Conservation (phyloP, 2,329 filamentous ascomycete genomes). For the Lasiodiplodia sp. region DNA sequence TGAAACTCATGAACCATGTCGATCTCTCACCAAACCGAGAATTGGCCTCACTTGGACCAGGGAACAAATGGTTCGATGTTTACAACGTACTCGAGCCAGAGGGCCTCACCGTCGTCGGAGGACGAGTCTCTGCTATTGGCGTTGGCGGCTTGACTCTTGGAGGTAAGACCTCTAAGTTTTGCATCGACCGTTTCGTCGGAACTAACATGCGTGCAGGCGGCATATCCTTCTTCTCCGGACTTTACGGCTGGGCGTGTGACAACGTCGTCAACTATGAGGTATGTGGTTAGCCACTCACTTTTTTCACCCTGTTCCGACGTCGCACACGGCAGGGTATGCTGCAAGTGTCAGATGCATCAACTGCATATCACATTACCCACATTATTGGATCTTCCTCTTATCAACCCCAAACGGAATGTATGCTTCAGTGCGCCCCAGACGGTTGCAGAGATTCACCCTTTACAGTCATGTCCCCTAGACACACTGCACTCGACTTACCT, state of each 20-base stretch:
- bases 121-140: slow-evolving; percentile 41
- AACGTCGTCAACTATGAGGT: slow-evolving; percentile 47
- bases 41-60: slow-evolving; percentile 39
- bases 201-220: slow-evolving; percentile 39
- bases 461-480: neutral
- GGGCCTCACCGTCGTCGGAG: slow-evolving; percentile 39
- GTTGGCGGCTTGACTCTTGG: slow-evolving; percentile 45
- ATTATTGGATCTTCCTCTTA: neutral
- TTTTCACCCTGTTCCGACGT: slow-evolving; percentile 27
- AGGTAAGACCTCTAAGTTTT: slow-evolving; percentile 40
- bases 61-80: slow-evolving; percentile 43
- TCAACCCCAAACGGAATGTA: neutral
- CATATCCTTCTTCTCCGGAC: slow-evolving; percentile 42
- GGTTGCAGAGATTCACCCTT: neutral
- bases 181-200: neutral
- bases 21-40: slow-evolving; percentile 37
- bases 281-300: slow-evolving; percentile 15
- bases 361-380: neutral
- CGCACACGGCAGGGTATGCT: slow-evolving; percentile 12
- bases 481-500: too few relatives aligned
- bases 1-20: slow-evolving; percentile 44
- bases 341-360: slow-evolving; percentile 5
- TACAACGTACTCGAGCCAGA: slow-evolving; percentile 39
- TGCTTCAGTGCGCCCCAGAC: neutral
- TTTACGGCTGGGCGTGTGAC: slow-evolving; percentile 44